Evolutionary conservation across 495 filamentous ascomycete genomes (phyloP), one percentile per base, ranked within the genome.

Genomic region (Glutinoglossum americanum): DNA sequence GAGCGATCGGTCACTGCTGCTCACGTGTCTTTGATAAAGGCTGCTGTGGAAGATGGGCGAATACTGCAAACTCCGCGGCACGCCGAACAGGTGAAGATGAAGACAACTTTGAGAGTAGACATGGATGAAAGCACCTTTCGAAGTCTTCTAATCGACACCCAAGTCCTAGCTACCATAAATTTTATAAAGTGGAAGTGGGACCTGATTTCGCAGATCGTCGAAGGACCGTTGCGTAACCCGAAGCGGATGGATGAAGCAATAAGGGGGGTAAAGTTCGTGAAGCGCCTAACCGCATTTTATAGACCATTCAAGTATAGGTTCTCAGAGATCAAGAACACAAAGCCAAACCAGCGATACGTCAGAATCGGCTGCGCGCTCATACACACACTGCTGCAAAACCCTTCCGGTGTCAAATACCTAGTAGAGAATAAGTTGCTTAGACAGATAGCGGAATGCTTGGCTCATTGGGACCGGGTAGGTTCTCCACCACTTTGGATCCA

Each of bases 161-260:
- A 84, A 59, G 86, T 97, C 6, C 71, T 96, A 54, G 83, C 79
- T 55, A 86, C 83, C 39, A 83, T 84, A 54, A 95, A 93, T 59
- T 93, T 81, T 66, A 72, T 79, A 21, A 98, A 98, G 64, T 98
- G 92, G 92, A 87, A 92, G 62, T 98, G 92, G 92, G 85, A 94
- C 61, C 71, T 93, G 27, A 86, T 98, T 45, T 77, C 86, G 57
- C 80, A 82, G 62, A 80, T 97, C 35, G 89, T 98, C 48, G 93
- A 98, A 65, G 93, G 93, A 0, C 92, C 92, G 4, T 68, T 98
- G 39, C 80, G 84, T n/a, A 94, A 90, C 62, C 78, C 88, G 6
- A 95, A 94, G 66, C 77, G 92, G 45, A 76, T 97, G 10, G 87
- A 94, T 62, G 93, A 98, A 66, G 89, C 90, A 2, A 87, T 96